Conservation (phyloP, 2,329 filamentous ascomycete species). For the Paracamarosporium sp. region DNA sequence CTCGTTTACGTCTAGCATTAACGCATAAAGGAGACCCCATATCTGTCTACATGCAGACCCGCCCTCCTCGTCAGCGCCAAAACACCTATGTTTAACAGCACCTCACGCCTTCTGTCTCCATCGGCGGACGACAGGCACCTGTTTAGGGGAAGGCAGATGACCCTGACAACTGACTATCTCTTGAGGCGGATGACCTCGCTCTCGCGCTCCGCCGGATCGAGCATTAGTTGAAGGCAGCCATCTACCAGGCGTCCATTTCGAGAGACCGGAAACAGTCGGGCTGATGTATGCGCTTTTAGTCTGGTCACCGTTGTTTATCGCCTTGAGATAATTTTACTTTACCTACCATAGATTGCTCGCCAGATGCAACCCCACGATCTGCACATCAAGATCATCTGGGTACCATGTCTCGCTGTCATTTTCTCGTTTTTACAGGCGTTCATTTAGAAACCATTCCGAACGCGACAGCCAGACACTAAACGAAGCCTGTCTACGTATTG, state of each 20-base stretch:
- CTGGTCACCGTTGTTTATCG: neutral
- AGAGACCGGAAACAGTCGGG: neutral
- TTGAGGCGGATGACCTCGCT: neutral
- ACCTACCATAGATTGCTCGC: neutral
- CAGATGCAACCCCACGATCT: neutral
- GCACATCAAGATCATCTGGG: neutral
- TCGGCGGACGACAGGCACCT: neutral
- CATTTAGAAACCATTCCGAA: neutral
- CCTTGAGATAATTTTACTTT: neutral
- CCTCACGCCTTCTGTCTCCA: neutral
- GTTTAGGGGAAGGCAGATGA: neutral
- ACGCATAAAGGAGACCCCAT: conserved; percentile 7
- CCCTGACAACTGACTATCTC: neutral
- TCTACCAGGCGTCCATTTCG: neutral
- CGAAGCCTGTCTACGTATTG: neutral
- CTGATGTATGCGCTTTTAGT: neutral
- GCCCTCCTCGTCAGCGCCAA: neutral
- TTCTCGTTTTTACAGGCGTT: neutral
- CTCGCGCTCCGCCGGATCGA: neutral
- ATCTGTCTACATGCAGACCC: neutral
- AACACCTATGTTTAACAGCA: neutral
- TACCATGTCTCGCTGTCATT: neutral
- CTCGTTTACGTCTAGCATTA: neutral
- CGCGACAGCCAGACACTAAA: neutral
- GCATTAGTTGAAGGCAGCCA: neutral